These are phyloP conservation scores for Aspergillus terreus DNA, from an alignment of 2,329 filamentous ascomycete genomes.

Conservation along the genomic window DNA sequence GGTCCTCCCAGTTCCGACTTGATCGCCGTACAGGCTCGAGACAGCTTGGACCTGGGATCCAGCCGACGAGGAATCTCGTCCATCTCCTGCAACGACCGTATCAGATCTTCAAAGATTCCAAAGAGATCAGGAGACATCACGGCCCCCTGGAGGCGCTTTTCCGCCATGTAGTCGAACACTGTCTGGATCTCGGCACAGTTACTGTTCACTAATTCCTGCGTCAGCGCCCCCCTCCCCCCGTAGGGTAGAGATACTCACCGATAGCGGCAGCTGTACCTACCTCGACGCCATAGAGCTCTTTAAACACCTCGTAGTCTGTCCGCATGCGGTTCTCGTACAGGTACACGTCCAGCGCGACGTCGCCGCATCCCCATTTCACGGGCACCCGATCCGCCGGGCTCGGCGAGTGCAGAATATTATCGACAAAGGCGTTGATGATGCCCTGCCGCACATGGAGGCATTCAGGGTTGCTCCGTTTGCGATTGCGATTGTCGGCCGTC, in stretches of 20 bases:
- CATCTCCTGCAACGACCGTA: background rate
- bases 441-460: background rate
- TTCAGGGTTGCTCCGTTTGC: background rate
- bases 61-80: background rate
- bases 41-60: background rate
- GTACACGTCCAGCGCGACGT: background rate
- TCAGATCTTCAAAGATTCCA: background rate
- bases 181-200: background rate
- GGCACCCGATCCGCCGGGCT: background rate
- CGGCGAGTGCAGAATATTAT: background rate
- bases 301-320: background rate
- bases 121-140: background rate
- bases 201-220: background rate
- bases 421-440: background rate
- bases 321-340: background rate
- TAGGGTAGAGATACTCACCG: background rate
- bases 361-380: background rate
- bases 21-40: background rate
- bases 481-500: background rate
- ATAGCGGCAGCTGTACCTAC: background rate
- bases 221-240: background rate
- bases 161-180: background rate
- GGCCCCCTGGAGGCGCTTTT: background rate
- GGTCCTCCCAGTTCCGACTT: background rate
- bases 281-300: background rate